Percentiles rank a stretch among this genome's conserved stretches.
Evolutionary conservation across 208 protist species (phyloP).

Genomic region (Trypanosoma caninum): DNA sequence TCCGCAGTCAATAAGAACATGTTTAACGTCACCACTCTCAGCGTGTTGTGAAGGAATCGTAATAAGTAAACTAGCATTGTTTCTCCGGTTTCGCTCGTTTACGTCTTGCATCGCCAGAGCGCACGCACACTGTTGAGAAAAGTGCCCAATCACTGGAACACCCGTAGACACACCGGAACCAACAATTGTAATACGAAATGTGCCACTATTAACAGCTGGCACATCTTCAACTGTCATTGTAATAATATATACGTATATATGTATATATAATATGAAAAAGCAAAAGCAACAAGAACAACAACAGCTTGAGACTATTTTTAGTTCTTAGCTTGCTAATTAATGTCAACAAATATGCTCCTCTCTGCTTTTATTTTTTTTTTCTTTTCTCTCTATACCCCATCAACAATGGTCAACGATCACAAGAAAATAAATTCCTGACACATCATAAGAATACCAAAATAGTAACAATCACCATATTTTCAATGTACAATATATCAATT

Average conservation of each 20-base stretch:
- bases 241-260: background rate
- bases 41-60: slow-evolving; percentile 39
- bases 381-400: too few species aligned
- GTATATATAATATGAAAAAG: slow-evolving; percentile 3
- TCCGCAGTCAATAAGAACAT: slow-evolving; percentile 84
- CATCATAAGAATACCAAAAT: too few species aligned
- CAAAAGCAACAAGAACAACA: background rate
- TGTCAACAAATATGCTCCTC: too few species aligned
- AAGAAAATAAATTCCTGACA: too few species aligned
- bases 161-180: slow-evolving; percentile 81
- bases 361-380: too few species aligned
- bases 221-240: too few species aligned
- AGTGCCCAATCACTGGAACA: slow-evolving; percentile 83
- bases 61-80: slow-evolving; percentile 81
- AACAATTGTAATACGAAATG: slow-evolving; percentile 47
- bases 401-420: too few species aligned
- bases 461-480: too few species aligned
- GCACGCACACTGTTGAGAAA: slow-evolving; percentile 66
- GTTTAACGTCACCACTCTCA: slow-evolving; percentile 30
- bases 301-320: too few species aligned
- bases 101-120: slow-evolving; percentile 58
- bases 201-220: slow-evolving; percentile 19
- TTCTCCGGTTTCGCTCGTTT: slow-evolving; percentile 62
- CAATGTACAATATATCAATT: too few species aligned
- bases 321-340: too few species aligned